Evolutionary conservation across 2,329 filamentous ascomycete genomes (phyloP), one percentile per base, ranked within the genome.

Genomic region (Corniculantispora saksenae): DNA sequence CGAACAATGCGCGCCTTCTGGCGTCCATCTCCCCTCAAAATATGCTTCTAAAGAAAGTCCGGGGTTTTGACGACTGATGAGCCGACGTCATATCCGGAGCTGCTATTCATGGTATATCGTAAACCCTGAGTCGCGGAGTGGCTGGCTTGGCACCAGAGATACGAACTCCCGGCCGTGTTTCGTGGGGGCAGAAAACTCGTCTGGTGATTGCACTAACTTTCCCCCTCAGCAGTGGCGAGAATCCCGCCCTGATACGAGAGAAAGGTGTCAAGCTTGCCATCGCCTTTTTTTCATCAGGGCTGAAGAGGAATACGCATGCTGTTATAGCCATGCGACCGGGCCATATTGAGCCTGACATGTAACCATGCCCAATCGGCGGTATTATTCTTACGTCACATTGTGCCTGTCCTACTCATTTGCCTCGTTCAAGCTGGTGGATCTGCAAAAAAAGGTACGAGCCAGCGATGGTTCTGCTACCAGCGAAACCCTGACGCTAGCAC

Each of bases 361-460:
- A 35, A 54, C 29, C 29, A 54, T 19, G 51, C 51, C 21, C 21
- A 13, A 15, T 23, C 35, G 32, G 12, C 35, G 21, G n/a, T 55
- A 13, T 25, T 25, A 12, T 43, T 45, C 54, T 40, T 29, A 45
- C 54, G 53, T 25, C 53, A 40, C 53, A 25, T 40, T 23, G 10
- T 12, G 19, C 21, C 2, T 13, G 12, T 12, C 35, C n/a, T 21
- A 9, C 12, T 54, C 19, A n/a, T 55, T n/a, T 12, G 32, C 32
- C 53, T 55, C 32, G 17, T 13, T 43, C 38, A 43, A 43, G 38
- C 32, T 21, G 23, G 54, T 57, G 54, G 38, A 57, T 57, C 54
- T 43, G 35, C 15, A 27, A 45, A 27, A 45, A 43, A 29, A 57
- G 35, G 54, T 55, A 40, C 54, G 54, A 57, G 54, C 54, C 54